phyloP scores from a whole-genome alignment of 768 basidiomycete species.

The Hemileccinum rubropunctum region DNA sequence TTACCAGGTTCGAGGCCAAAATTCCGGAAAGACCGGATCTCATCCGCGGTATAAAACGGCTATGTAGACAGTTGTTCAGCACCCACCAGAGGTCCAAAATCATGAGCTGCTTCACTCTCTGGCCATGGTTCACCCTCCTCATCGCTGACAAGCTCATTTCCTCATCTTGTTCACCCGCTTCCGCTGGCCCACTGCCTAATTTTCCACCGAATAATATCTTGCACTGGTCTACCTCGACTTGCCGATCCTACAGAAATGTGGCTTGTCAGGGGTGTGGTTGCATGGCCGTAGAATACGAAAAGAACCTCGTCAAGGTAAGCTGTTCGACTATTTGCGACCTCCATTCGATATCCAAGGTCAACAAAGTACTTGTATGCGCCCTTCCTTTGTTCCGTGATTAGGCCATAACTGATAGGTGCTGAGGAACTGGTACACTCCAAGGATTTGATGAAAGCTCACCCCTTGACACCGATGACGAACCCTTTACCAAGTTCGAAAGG shows the following conservation, averaged over 20 bases:
- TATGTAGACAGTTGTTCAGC: constrained; percentile 27
- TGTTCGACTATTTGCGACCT: constrained; percentile 68
- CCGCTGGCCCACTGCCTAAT: constrained; percentile 37
- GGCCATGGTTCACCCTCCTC: constrained; percentile 48
- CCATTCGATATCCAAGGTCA: constrained; percentile 74
- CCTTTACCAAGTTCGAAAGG: constrained; percentile 77
- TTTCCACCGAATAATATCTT: constrained; percentile 32
- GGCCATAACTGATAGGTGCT: constrained; percentile 61
- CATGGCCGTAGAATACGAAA: neutral
- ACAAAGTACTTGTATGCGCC: constrained; percentile 80
- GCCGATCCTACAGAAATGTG: constrained; percentile 20
- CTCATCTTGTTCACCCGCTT: constrained; percentile 31
- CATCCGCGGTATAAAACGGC: constrained; percentile 86
- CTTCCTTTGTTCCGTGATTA: constrained; percentile 87
- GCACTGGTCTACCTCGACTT: constrained; percentile 26
- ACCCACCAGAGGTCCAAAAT: neutral
- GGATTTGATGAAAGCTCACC: constrained; percentile 42
- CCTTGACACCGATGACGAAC: constrained; percentile 78
- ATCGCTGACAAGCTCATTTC: constrained; percentile 38
- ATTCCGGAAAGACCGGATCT: constrained; percentile 78
- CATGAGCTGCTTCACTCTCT: constrained; percentile 40
- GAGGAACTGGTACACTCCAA: constrained; percentile 1
- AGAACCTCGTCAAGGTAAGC: constrained; percentile 70
- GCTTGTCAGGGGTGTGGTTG: constrained; percentile 2
- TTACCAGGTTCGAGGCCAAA: constrained; percentile 74